These are phyloP conservation scores for Astraeus odoratus DNA, from an alignment of 768 basidiomycete genomes.

Conservation along the genomic window DNA sequence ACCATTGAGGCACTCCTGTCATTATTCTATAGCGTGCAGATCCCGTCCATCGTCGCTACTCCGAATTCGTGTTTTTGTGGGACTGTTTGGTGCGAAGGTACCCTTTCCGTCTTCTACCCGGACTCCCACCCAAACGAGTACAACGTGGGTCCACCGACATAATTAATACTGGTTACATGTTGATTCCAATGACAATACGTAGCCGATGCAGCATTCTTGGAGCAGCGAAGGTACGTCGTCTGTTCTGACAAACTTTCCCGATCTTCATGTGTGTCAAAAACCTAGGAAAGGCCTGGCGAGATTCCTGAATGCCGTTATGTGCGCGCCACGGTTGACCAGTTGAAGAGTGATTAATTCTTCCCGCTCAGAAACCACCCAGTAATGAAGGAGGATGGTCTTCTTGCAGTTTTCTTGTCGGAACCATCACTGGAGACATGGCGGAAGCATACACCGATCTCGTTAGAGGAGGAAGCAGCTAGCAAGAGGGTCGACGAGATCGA, in stretches of 20 bases:
- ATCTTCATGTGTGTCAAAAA: neutral
- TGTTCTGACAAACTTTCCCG: neutral
- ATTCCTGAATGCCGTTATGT: constrained; percentile 76
- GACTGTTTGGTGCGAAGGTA: constrained; percentile 82
- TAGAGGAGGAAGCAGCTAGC: constrained; percentile 83
- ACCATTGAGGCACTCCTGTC: constrained; percentile 5
- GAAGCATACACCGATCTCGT: constrained; percentile 63
- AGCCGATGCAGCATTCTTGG: constrained; percentile 88
- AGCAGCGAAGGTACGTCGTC: constrained; percentile 67
- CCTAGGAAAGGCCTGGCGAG: constrained; percentile 71
- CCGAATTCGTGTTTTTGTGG: constrained; percentile 88
- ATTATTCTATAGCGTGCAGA: constrained; percentile 43
- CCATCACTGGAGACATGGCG: constrained; percentile 84
- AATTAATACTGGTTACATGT: constrained; percentile 5
- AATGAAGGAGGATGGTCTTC: constrained; percentile 78
- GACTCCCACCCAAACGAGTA: constrained; percentile 87
- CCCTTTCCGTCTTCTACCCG: constrained; percentile 86
- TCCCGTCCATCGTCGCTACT: constrained; percentile 80
- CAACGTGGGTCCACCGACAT: constrained; percentile 54
- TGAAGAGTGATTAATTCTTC: neutral
- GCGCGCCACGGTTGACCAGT: constrained; percentile 19
- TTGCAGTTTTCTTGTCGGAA: constrained; percentile 77
- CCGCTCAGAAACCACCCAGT: constrained; percentile 77
- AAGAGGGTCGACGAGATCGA: constrained; percentile 76
- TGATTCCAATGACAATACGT: constrained; percentile 4